Base-by-base conservation (phyloP, 2,329 filamentous ascomycete species). In the Fusarium caatingaense region DNA sequence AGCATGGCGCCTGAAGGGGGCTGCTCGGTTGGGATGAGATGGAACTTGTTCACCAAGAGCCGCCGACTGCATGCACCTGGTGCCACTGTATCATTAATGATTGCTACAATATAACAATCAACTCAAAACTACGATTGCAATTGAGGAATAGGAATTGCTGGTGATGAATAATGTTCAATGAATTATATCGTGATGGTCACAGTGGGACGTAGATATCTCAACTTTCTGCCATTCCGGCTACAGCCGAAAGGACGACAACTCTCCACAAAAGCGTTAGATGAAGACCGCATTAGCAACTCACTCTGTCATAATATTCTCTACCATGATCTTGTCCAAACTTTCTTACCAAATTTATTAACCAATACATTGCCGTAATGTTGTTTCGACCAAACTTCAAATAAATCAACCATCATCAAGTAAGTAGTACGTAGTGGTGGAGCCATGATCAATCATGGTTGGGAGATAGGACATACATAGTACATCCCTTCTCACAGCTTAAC, bases 1-100 rank as follows among this genome's bases (percentile, higher is more conserved):
- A 71, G 60, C 61, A 64, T 67, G 63, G 63, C 55, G 45, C 58
- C 60, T 54, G 44, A 59, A 50, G 49, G 54, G 55, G 57, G 54
- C 62, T 67, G 69, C 63, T 74, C 58, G 66, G 57, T 58, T 68
- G 42, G 64, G n/a, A 73, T 55, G 68, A 56, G 40, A 65, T 59
- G 64, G 56, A 53, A 67, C 68, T 60, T 72, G 69, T 59, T 67
- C 65, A 64, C 56, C 65, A 68, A 71, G 67, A 67, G 68, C 62
- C 63, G 57, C 66, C 60, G 47, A 70, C 58, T 68, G 71, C 73
- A 71, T 72, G 68, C 63, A 71, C 66, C 67, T 63, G 54, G 64
- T 73, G 76, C 69, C 64, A 68, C 66, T 79, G 78, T 79, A 79
- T 73, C 76, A 78, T 78, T 78, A 78, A 73, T 55, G 69, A 77